Percentiles rank a stretch among this genome's conserved stretches.
phyloP scores from a whole-genome alignment of 2,329 filamentous ascomycete species.

The Amauroascus niger region DNA sequence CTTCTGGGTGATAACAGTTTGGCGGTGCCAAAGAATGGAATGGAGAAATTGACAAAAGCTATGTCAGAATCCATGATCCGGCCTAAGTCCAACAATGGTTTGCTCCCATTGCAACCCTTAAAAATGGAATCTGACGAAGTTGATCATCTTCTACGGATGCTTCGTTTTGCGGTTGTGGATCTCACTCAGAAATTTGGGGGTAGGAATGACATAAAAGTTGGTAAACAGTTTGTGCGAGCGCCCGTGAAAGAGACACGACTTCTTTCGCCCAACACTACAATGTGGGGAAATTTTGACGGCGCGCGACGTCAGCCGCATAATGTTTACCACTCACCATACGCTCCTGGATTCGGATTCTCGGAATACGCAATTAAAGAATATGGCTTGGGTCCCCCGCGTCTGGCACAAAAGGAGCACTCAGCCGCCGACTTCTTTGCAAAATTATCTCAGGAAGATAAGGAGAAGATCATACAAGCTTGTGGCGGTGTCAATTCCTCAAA shows the following conservation, averaged over 20 bases:
- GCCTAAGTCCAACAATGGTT: constrained; percentile 31
- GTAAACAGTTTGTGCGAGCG: constrained; percentile 28
- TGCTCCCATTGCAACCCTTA: constrained; percentile 32
- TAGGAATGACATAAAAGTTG: constrained; percentile 32
- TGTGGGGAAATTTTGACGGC: constrained; percentile 34
- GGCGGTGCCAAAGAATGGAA: constrained; percentile 32
- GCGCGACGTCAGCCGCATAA: constrained; percentile 30
- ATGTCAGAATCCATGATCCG: constrained; percentile 38
- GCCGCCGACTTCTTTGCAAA: constrained; percentile 36
- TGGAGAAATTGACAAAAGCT: constrained; percentile 36
- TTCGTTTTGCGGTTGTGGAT: constrained; percentile 36
- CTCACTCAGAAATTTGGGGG: constrained; percentile 31
- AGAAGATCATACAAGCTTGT: constrained; percentile 37
- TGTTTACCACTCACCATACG: constrained; percentile 38
- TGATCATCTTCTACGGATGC: constrained; percentile 35
- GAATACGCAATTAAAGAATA: constrained; percentile 35
- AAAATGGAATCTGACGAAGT: constrained; percentile 39
- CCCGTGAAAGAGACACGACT: constrained; percentile 17
- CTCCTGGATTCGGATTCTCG: constrained; percentile 36
- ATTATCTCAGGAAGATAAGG: constrained; percentile 32
- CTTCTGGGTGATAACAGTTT: constrained; percentile 36
- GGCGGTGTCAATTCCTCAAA: constrained; percentile 33
- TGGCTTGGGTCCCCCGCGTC: constrained; percentile 28
- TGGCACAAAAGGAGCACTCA: constrained; percentile 31
- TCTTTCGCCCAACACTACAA: constrained; percentile 23